Evolutionary conservation across 2,329 filamentous ascomycete genomes (phyloP).

Genomic region (Lomentospora prolificans): DNA sequence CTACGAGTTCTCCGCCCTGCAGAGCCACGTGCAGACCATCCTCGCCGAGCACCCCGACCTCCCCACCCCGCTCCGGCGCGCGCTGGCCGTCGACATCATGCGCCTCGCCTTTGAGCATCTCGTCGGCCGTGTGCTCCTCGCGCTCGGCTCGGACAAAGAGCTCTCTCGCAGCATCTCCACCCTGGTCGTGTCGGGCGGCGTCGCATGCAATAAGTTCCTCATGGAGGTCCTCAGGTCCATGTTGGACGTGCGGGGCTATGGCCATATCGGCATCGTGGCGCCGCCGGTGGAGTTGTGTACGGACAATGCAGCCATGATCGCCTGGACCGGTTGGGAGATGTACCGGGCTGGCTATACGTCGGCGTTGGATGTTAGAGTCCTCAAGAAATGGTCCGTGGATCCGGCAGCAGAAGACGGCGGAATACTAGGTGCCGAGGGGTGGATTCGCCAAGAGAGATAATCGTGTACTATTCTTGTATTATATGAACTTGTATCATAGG

Average conservation of each 20-base stretch:
- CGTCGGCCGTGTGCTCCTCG: constrained; percentile 62
- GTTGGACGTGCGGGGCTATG: constrained; percentile 58
- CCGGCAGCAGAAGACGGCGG: constrained; percentile 49
- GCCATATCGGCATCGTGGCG: constrained; percentile 51
- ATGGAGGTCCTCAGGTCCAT: constrained; percentile 49
- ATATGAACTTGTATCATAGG: constrained; percentile 11
- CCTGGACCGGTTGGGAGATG: constrained; percentile 91
- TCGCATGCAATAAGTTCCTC: constrained; percentile 77
- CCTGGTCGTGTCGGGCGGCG: constrained; percentile 80
- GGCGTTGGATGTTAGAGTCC: constrained; percentile 46
- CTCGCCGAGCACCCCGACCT: constrained; percentile 30
- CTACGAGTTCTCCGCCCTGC: constrained; percentile 68
- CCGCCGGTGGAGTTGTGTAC: constrained; percentile 76
- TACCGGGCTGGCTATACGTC: constrained; percentile 65
- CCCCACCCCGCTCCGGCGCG: constrained; percentile 49
- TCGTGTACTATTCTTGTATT: constrained; percentile 10
- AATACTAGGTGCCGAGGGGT: constrained; percentile 50
- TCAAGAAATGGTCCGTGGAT: constrained; percentile 69
- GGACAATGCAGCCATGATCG: constrained; percentile 97
- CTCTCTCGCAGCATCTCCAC: constrained; percentile 34
- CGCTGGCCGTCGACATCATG: constrained; percentile 66
- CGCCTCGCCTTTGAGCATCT: constrained; percentile 81
- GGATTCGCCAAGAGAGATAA: constrained; percentile 21
- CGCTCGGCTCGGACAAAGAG: constrained; percentile 33
- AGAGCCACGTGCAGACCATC: constrained; percentile 53